Percentiles rank a stretch among this genome's conserved stretches.
Evolutionary conservation across 164 flowering plant species (phyloP).

Genomic region (Liquidambar formosana): DNA sequence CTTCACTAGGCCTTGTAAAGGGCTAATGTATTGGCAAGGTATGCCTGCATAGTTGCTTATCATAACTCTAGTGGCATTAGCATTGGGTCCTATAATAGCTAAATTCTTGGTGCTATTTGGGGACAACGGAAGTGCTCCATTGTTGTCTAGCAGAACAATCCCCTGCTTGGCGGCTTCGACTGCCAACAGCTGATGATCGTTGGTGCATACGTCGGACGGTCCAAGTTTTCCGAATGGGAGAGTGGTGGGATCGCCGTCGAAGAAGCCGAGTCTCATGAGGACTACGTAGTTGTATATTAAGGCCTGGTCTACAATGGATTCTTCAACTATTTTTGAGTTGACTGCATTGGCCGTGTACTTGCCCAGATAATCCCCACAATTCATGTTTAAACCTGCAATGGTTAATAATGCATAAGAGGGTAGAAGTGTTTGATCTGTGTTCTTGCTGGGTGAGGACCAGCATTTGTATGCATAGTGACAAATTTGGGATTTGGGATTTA

Average conservation of each 20-base stretch:
- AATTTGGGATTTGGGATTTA: no score
- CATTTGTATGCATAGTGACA: no score
- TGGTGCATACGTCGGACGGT: slow-evolving; percentile 50
- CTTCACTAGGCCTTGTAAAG: slow-evolving; percentile 48
- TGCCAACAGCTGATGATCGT: slow-evolving; percentile 42
- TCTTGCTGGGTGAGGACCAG: no score
- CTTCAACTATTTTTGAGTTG: slow-evolving; percentile 39
- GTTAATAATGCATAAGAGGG: no score
- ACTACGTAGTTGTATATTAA: slow-evolving; percentile 50
- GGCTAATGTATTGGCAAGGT: slow-evolving; percentile 59
- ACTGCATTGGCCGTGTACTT: slow-evolving; percentile 54
- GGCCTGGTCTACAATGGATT: slow-evolving; percentile 46
- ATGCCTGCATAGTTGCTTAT: slow-evolving; percentile 70
- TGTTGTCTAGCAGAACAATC: slow-evolving; percentile 59
- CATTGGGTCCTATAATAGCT: slow-evolving; percentile 70
- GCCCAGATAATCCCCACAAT: slow-evolving; percentile 52
- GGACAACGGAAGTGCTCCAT: slow-evolving; percentile 48
- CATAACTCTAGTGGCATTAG: slow-evolving; percentile 53
- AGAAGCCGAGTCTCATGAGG: slow-evolving; percentile 73
- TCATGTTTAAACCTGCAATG: slow-evolving; percentile 59
- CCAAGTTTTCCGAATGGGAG: slow-evolving; percentile 63
- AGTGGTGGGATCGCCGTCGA: slow-evolving; percentile 53
- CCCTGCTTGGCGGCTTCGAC: slow-evolving; percentile 76
- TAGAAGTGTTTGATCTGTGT: no score
- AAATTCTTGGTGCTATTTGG: slow-evolving; percentile 21